Evolutionary conservation across 257 asterid species (phyloP).

Genomic region (Haberlea rhodopensis): DNA sequence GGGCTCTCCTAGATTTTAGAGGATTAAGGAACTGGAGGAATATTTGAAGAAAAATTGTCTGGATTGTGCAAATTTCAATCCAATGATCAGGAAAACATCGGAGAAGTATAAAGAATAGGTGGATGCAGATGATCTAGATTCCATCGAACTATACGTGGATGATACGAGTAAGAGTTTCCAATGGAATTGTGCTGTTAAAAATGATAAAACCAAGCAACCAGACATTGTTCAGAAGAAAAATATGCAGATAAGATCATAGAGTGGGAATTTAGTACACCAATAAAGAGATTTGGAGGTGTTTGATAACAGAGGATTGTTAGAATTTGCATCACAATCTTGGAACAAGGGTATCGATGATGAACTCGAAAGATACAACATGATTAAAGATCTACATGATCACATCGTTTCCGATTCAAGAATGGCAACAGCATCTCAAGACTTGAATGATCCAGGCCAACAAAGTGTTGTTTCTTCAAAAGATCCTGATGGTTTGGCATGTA

Average conservation of each 20-base stretch:
- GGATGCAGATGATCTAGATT: slow-evolving; percentile 46
- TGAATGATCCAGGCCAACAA: slow-evolving; percentile 37
- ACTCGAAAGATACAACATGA: slow-evolving; percentile 79
- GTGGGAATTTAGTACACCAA: slow-evolving; percentile 48
- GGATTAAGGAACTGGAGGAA: slow-evolving; percentile 75
- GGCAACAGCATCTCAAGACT: slow-evolving; percentile 43
- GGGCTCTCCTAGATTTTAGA: slow-evolving; percentile 65
- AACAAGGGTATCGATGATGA: slow-evolving; percentile 66
- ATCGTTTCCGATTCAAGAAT: slow-evolving; percentile 63
- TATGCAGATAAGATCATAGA: slow-evolving; percentile 42
- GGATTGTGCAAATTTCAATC: slow-evolving; percentile 34
- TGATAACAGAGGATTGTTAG: slow-evolving; percentile 40
- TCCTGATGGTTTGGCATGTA: slow-evolving; percentile 36
- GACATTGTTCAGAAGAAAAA: slow-evolving; percentile 39
- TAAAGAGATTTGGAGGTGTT: slow-evolving; percentile 35
- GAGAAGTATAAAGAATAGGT: slow-evolving; percentile 22
- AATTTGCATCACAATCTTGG: slow-evolving; percentile 54
- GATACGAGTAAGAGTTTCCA: slow-evolving; percentile 49
- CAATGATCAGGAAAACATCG: slow-evolving; percentile 26
- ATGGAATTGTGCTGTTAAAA: slow-evolving; percentile 47
- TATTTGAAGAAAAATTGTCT: slow-evolving; percentile 78
- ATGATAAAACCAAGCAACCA: slow-evolving; percentile 39
- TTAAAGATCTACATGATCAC: slow-evolving; percentile 79
- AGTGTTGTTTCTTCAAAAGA: slow-evolving; percentile 41
- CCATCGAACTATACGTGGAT: slow-evolving; percentile 55